phyloP scores from a whole-genome alignment of 2,329 filamentous ascomycete genomes.

The Epicoccum nigrum region DNA sequence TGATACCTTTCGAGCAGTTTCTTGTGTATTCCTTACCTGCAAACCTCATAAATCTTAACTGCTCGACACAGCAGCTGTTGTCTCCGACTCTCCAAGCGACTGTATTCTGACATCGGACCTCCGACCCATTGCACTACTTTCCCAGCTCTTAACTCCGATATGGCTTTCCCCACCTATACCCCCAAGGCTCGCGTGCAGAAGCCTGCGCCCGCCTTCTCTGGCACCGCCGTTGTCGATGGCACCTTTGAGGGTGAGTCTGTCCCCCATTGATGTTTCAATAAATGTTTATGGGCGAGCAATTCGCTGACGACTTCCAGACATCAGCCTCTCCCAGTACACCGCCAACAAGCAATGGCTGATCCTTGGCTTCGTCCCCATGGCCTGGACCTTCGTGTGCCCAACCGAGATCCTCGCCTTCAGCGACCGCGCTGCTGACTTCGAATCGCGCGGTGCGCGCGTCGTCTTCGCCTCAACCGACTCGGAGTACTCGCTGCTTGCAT shows the following conservation, averaged over 20 bases:
- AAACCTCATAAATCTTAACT: neutral
- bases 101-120: conserved; percentile 20
- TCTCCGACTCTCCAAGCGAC: neutral
- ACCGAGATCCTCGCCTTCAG: conserved; percentile 71
- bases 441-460: conserved; percentile 63
- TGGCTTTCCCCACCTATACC: conserved; percentile 43
- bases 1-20: conserved; percentile 26
- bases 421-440: conserved; percentile 66
- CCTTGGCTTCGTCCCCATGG: conserved; percentile 70
- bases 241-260: conserved; percentile 46
- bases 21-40: conserved; percentile 1
- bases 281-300: neutral
- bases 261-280: neutral
- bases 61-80: neutral
- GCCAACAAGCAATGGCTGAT: conserved; percentile 63
- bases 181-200: conserved; percentile 50
- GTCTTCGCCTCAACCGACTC: conserved; percentile 68
- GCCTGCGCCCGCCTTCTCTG: conserved; percentile 47
- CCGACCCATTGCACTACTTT: conserved; percentile 10
- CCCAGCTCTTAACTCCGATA: conserved; percentile 16
- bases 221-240: conserved; percentile 49
- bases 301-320: conserved; percentile 35
- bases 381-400: conserved; percentile 72
- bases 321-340: conserved; percentile 49
- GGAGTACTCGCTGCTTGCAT: conserved; percentile 64